Evolutionary conservation across 768 basidiomycete genomes (phyloP), one percentile per base, ranked within the genome.

Genomic region (Hygrophorus pudorinus): DNA sequence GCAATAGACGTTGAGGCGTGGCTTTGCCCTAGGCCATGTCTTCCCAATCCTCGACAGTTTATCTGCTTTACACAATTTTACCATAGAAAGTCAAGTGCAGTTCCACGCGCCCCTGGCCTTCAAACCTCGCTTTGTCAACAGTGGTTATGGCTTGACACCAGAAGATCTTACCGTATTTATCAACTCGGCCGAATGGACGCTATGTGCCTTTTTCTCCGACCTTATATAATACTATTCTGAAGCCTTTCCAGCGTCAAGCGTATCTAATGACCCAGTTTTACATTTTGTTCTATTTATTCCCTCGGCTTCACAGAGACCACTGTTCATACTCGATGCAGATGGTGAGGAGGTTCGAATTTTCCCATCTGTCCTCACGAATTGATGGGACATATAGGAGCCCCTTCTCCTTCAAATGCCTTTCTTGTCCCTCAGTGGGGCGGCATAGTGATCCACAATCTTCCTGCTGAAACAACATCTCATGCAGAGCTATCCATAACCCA

Each of bases 351-450:
- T 28, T 13, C 16, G 5, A 12, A 38, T 41, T 24, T 18, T 16
- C 40, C 34, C 41, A 12, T 45, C 33, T 31, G 14, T 51, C 18
- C 45, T 47, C 36, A 47, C 27, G n/a, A 1, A 13, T 8, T n/a
- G 17, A 18, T 17, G 8, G 8, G 21, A 28, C 17, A 21, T 42
- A 16, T 56, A 83, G 85, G 72, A 16, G 58, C 52, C 5, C 59
- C 65, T 0, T 70, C 72, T 14, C 55, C 61, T 2, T 78, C 78
- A 5, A 71, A 67, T 39, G 77, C 90, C 6, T 97, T 98, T 67
- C 72, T 94, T 14, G 68, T 93, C 0, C 93, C 94, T 0, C 94
- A 98, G 60, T 93, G 88, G 82, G 94, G 94, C 28, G 81, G 90
- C 17, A 82, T 98, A 42, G 73, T 84, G 45, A 72, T 98, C 47